phyloP scores from a whole-genome alignment of 192 early-diverging fungal species.

The Linnemannia zychae region DNA sequence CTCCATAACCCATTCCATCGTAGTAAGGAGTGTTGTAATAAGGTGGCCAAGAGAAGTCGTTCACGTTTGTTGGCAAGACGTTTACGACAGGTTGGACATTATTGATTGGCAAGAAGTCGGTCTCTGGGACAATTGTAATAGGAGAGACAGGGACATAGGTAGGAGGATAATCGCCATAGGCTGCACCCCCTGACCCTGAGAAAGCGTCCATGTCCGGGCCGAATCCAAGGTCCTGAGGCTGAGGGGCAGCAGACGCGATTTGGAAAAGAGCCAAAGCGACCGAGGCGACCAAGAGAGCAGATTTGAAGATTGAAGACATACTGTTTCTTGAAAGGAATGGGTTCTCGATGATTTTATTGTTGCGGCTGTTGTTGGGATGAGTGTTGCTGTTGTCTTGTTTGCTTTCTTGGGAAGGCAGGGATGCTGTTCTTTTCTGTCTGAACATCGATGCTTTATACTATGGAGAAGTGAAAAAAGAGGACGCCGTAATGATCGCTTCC shows the following conservation, averaged over 20 bases:
- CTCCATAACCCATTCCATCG: neutral
- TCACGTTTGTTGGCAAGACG: slow-evolving; percentile 12
- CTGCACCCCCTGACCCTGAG: neutral
- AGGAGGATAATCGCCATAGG: neutral
- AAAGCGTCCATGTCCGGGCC: too few relatives aligned
- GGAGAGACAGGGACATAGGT: slow-evolving; percentile 16
- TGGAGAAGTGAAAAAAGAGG: neutral
- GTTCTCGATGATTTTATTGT: neutral
- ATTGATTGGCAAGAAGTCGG: slow-evolving; percentile 20
- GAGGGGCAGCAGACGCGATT: neutral
- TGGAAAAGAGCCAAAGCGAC: neutral
- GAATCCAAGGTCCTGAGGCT: neutral
- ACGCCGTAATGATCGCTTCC: neutral
- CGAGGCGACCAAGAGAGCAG: slow-evolving; percentile 3
- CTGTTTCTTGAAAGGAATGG: too few relatives aligned
- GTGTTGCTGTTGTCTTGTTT: neutral
- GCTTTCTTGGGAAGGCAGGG: neutral
- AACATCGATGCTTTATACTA: neutral
- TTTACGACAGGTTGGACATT: slow-evolving; percentile 28
- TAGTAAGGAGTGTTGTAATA: neutral
- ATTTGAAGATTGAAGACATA: slow-evolving; percentile 8
- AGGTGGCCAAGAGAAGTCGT: slow-evolving; percentile 21
- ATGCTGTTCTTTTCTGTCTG: neutral
- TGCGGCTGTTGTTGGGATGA: neutral
- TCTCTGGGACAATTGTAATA: slow-evolving; percentile 12